Percentiles rank a stretch among this genome's conserved stretches.
Conservation (phyloP, 2,329 filamentous ascomycete species). For the Scedosporium minutisporum region DNA sequence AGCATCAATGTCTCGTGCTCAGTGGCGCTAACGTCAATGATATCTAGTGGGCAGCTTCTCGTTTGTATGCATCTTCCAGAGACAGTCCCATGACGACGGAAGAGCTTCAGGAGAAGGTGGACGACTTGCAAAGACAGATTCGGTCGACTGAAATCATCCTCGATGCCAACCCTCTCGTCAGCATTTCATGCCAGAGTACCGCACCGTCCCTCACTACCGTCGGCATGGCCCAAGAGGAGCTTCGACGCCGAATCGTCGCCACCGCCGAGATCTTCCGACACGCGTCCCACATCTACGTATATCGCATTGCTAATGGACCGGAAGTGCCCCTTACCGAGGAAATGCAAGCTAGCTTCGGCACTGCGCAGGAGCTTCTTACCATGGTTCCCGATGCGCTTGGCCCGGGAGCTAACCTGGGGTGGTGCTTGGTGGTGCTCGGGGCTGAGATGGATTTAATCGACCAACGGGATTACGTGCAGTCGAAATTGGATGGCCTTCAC, state of each 20-base stretch:
- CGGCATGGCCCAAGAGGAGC: slow-evolving; percentile 7
- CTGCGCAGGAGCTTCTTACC: slow-evolving; percentile 3
- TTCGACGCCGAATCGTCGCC: slow-evolving; percentile 3
- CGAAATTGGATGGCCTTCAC: slow-evolving; percentile 2
- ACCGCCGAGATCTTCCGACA: slow-evolving; percentile 9
- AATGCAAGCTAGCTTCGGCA: slow-evolving; percentile 3
- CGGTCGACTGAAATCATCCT: not conserved
- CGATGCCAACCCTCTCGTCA: not conserved
- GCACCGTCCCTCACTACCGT: not conserved
- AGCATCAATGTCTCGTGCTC: not conserved
- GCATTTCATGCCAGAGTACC: slow-evolving; percentile 3
- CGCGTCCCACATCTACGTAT: slow-evolving; percentile 7
- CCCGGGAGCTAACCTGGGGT: slow-evolving; percentile 7
- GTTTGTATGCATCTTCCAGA: not conserved
- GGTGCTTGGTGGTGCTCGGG: slow-evolving; percentile 8
- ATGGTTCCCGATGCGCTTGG: slow-evolving; percentile 7
- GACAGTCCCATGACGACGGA: not conserved
- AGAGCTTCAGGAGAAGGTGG: not conserved
- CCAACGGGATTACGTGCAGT: slow-evolving; percentile 5
- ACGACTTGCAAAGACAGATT: slow-evolving; percentile 3
- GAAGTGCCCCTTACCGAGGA: slow-evolving; percentile 5
- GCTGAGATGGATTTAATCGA: slow-evolving; percentile 4
- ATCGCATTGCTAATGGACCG: slow-evolving; percentile 6
- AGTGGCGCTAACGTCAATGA: too few relatives aligned
- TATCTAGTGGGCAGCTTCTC: not conserved